These are phyloP conservation scores for Centella asiatica DNA, from an alignment of 129 eudicot species.

Conservation along the genomic window DNA sequence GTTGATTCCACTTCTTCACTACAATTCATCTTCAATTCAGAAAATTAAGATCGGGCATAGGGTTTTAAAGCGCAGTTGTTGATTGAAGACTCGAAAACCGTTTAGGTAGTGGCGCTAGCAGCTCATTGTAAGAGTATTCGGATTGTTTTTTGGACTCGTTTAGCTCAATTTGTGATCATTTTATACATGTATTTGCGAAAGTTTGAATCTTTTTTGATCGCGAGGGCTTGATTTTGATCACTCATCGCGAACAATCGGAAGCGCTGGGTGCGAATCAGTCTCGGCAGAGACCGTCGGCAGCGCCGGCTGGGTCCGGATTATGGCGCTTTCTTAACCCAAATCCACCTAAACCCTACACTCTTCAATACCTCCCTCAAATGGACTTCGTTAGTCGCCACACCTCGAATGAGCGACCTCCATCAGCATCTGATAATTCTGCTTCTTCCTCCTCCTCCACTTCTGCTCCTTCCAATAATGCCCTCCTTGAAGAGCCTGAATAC, in stretches of 20 bases:
- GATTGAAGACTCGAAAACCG: not conserved
- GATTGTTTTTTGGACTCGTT: not conserved
- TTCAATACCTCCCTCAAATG: slow-evolving; percentile 82
- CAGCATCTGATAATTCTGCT: slow-evolving; percentile 27
- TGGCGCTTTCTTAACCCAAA: slow-evolving; percentile 68
- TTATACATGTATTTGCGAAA: not conserved
- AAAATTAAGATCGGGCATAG: not conserved
- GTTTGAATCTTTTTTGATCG: not conserved
- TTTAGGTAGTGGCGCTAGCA: not conserved
- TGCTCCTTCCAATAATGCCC: slow-evolving; percentile 17
- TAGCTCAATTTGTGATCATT: not conserved
- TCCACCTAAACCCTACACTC: slow-evolving; percentile 58
- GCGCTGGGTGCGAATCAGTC: slow-evolving; percentile 99
- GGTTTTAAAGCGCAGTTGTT: not conserved
- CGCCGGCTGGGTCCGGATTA: slow-evolving; percentile 63
- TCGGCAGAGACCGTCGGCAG: slow-evolving; percentile 67
- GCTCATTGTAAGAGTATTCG: not conserved
- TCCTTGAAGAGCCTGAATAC: slow-evolving; percentile 81
- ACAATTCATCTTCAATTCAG: not conserved
- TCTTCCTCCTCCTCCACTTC: slow-evolving; percentile 31
- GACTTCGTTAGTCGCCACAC: slow-evolving; percentile 74
- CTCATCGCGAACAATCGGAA: slow-evolving; percentile 20
- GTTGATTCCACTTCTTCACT: too few species aligned
- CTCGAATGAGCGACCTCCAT: slow-evolving; percentile 17
- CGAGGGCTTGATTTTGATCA: not conserved